Base-by-base conservation (phyloP, 2,329 filamentous ascomycete species). In the Talaromyces sp. region DNA sequence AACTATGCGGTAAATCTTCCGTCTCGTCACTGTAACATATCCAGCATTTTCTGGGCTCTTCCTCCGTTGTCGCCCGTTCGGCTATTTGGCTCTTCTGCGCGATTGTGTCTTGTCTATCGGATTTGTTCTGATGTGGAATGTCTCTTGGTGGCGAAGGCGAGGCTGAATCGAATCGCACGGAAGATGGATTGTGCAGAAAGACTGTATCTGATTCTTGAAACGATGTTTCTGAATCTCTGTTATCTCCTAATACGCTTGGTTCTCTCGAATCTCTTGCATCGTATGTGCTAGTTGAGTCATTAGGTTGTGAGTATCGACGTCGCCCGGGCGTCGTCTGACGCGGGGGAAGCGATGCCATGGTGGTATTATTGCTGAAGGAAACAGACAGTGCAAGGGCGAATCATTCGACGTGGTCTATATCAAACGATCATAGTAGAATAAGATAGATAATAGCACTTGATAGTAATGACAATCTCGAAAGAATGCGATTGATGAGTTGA, bases 1-100 rank as follows among this genome's bases (percentile, higher is more conserved):
- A 81, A 28, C 83, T 83, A 12, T 82, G 80, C 8, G 83, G 83
- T 23, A 74, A 76, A 63, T 89, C 86, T 69, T 89, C 87, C 6
- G 82, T 86, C 67, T 86, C 83, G 64, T 88, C 86, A 56, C 82
- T 82, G 73, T 88, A 88, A 74, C 87, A 89, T 66, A 89, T 88
- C 87, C 87, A 89, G 71, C 87, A 89, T 72, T 83, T 86, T 64
- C 77, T 75, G 5, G 78, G 78, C 33, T 81, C 80, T 25, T 69
- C 58, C 1, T 61, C 52, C 16, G 60, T 52, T 61, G 50, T 28
- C n/a, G 6, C 39, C 4, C 9, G 39, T 16, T 61, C 60, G 12
- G 23, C 59, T 35, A 37, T 35, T 33, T 55, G 48, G 12, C 25
- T 50, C 21, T n/a, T 31, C 25, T 52, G 11, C 4, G 31, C n/a